Percentiles rank a stretch among this genome's conserved stretches.
These are phyloP conservation scores for Aspergillus campestris DNA, from an alignment of 495 filamentous ascomycete species.

Conservation along the genomic window DNA sequence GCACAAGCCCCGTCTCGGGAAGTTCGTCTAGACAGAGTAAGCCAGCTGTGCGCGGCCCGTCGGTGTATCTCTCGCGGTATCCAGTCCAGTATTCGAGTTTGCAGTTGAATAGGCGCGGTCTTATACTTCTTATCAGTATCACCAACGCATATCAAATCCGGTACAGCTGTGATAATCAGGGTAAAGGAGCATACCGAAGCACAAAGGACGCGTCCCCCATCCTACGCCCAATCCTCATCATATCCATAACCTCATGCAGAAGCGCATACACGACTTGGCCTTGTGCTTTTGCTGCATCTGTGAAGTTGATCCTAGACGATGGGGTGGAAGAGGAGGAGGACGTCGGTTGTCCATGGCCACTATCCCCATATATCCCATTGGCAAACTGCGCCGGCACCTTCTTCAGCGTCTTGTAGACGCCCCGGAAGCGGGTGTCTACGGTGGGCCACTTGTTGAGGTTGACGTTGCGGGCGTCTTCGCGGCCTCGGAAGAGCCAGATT, in stretches of 20 bases:
- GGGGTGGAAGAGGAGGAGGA: not conserved
- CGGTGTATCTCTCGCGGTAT: constrained; percentile 18
- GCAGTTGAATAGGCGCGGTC: constrained; percentile 12
- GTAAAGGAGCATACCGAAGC: constrained; percentile 12
- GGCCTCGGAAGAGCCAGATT: constrained; percentile 21
- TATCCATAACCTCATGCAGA: constrained; percentile 17
- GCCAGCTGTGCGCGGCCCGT: constrained; percentile 14
- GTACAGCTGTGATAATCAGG: not conserved
- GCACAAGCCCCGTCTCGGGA: not conserved
- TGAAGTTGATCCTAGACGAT: not conserved
- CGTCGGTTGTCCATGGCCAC: not conserved
- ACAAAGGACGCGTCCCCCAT: constrained; percentile 9
- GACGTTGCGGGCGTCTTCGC: constrained; percentile 12
- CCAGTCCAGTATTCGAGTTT: constrained; percentile 27
- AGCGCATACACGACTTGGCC: constrained; percentile 22
- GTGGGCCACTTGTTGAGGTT: constrained; percentile 18
- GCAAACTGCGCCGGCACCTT: constrained; percentile 16
- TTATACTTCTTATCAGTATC: not conserved
- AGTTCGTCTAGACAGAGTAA: constrained; percentile 15
- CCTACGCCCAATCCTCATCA: constrained; percentile 12
- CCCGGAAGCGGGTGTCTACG: constrained; percentile 21
- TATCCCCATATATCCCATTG: constrained; percentile 15
- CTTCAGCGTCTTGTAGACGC: constrained; percentile 20
- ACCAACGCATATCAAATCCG: not conserved
- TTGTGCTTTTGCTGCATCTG: constrained; percentile 9